phyloP scores from a whole-genome alignment of 495 filamentous ascomycete species.

The Tetracladium marchalianum region DNA sequence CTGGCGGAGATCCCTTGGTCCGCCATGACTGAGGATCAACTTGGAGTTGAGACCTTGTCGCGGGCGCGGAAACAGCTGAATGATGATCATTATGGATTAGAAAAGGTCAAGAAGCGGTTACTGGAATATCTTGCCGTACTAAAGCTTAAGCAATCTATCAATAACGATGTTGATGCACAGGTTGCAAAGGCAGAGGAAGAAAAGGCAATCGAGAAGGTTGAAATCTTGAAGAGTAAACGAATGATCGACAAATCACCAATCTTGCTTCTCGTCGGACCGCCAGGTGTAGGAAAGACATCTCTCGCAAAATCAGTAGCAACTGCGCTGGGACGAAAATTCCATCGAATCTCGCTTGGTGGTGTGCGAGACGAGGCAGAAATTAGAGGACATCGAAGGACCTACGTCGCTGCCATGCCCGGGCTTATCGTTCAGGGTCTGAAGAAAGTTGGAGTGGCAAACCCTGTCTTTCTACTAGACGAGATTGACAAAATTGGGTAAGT shows the following conservation, averaged over 20 bases:
- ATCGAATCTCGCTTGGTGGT: conserved; percentile 92
- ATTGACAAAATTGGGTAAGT: conserved; percentile 85
- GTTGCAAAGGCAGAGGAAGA: conserved; percentile 59
- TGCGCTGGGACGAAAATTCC: conserved; percentile 89
- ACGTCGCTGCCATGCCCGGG: conserved; percentile 97
- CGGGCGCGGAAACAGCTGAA: conserved; percentile 84
- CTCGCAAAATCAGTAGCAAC: conserved; percentile 89
- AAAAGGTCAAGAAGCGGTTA: conserved; percentile 94
- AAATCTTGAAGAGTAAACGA: conserved; percentile 59
- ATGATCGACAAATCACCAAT: conserved; percentile 95
- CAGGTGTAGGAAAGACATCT: conserved; percentile 93
- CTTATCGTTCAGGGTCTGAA: conserved; percentile 88
- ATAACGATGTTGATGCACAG: conserved; percentile 66
- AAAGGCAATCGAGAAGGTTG: conserved; percentile 42
- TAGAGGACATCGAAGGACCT: conserved; percentile 88
- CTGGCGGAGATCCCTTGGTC: conserved; percentile 93
- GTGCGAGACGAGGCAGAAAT: conserved; percentile 97
- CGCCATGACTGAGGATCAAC: conserved; percentile 72
- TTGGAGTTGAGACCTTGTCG: conserved; percentile 71
- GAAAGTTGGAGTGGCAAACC: conserved; percentile 94
- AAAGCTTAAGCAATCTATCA: conserved; percentile 83
- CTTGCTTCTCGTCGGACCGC: conserved; percentile 85
- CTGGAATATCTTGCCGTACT: conserved; percentile 95
- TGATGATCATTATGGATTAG: conserved; percentile 91
- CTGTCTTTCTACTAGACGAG: conserved; percentile 93